phyloP scores from a whole-genome alignment of 2,329 filamentous ascomycete species.

The Colletotrichum tofieldiae region DNA sequence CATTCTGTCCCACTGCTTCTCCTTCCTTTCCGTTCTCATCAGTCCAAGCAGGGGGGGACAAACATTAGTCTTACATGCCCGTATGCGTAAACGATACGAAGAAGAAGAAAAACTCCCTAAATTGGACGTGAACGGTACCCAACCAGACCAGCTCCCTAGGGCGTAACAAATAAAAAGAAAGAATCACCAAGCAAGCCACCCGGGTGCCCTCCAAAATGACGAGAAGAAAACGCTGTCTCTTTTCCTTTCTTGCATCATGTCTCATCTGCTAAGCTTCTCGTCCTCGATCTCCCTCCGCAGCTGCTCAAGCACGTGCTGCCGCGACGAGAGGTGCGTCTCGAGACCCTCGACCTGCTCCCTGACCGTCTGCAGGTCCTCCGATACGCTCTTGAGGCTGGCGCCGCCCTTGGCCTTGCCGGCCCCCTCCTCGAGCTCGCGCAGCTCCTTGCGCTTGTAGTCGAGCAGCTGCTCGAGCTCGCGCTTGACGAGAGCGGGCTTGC shows the following conservation, averaged over 20 bases:
- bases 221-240: conserved; percentile 7
- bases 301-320: conserved; percentile 83
- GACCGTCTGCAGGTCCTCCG: conserved; percentile 91
- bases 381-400: conserved; percentile 81
- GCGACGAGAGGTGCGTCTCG: conserved; percentile 83
- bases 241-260: neutral
- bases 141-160: conserved; percentile 19
- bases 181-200: conserved; percentile 10
- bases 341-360: conserved; percentile 94
- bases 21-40: neutral
- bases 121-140: conserved; percentile 20
- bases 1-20: neutral
- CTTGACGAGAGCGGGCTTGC: conserved; percentile 92
- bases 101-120: conserved; percentile 24
- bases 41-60: neutral
- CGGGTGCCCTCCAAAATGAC: neutral
- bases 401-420: conserved; percentile 79
- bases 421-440: conserved; percentile 82
- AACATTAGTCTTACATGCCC: conserved; percentile 32
- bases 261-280: conserved; percentile 76
- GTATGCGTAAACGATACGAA: conserved; percentile 11
- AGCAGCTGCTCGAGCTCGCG: conserved; percentile 93
- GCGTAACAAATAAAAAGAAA: neutral
- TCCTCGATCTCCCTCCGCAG: conserved; percentile 88
- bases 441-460: conserved; percentile 90